Base-by-base conservation (phyloP, 2,329 filamentous ascomycete species). In the Arachnopeziza araneosa region DNA sequence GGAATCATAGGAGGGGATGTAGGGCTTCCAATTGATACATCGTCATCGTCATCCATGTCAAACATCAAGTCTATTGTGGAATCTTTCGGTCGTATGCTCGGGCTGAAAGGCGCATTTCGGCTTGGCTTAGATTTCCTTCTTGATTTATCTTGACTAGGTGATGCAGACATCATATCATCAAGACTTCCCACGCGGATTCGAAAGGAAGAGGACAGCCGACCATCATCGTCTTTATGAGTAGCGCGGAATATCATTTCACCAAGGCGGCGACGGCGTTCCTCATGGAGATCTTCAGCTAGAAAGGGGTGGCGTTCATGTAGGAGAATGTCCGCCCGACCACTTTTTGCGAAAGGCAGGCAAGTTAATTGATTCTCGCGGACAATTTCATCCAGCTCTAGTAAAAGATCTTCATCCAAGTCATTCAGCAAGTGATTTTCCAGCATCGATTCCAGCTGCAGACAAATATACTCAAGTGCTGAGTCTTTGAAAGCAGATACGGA, bases 381-480 rank as follows among this genome's bases (percentile, higher is more conserved):
- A 12, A 91, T 83, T 55, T 83, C 79, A 71, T 97, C 91, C 2
- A 99, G 80, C 57, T 97, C 91, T 2, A 82, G 69, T 19, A 97
- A 76, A n/a, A 98, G 76, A 61, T 96, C 88, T 50, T 89, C 85
- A 57, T 98, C 93, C 19, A 99, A 82, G 60, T 91, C 88, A 65
- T 96, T 90, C 2, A 99, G 80, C 19, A 93, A 80, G 67, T 91
- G 88, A 64, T 96, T 96, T 70, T 97, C 92, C 55, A 99, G 84
- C 81, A 98, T 91, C 7, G 87, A 85, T 73, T 99, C 95, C 60
- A 98, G 80, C 69, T 96, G 96, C 52, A 96, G 78, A 68, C 92
- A 96, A 23, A 97, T 85, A 71, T 97, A 99, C 72, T 96, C 91
- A 30, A 98, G 78, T 0, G 89, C 90, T 10, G 89, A 89, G 66